These are phyloP conservation scores for Xylaria polymorpha DNA, from an alignment of 2,329 filamentous ascomycete genomes.

Conservation along the genomic window DNA sequence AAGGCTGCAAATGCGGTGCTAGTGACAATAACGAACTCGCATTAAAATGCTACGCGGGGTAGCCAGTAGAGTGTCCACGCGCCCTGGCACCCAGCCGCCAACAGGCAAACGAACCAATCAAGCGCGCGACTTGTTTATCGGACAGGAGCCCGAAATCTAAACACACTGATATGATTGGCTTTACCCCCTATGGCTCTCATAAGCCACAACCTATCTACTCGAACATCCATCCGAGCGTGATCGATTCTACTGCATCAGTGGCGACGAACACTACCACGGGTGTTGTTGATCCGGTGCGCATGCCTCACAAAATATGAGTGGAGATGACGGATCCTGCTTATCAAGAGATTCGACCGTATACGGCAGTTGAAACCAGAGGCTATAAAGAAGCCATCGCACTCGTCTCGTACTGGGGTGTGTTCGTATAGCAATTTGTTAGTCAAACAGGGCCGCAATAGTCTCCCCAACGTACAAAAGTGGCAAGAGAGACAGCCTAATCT, in stretches of 20 bases:
- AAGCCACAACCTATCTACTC: conserved; percentile 1
- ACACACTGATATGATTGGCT: conserved; percentile 5
- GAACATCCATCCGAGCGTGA: background rate
- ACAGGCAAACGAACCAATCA: conserved; percentile 5
- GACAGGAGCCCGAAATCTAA: background rate
- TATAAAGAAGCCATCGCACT: background rate
- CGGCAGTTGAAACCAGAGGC: background rate
- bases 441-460: background rate
- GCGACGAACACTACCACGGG: background rate
- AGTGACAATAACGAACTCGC: conserved; percentile 11
- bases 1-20: conserved; percentile 16
- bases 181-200: background rate
- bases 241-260: background rate
- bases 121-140: background rate
- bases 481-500: background rate
- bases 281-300: conserved; percentile 3
- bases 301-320: background rate
- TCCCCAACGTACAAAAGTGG: background rate
- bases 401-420: background rate
- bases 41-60: conserved; percentile 8
- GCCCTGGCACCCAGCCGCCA: background rate
- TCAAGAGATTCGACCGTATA: background rate
- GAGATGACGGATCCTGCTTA: conserved; percentile 6
- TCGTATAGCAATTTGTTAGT: conserved; percentile 5
- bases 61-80: background rate